Evolutionary conservation across 768 basidiomycete genomes (phyloP), one percentile per base, ranked within the genome.

Genomic region (Exidia glandulosa): DNA sequence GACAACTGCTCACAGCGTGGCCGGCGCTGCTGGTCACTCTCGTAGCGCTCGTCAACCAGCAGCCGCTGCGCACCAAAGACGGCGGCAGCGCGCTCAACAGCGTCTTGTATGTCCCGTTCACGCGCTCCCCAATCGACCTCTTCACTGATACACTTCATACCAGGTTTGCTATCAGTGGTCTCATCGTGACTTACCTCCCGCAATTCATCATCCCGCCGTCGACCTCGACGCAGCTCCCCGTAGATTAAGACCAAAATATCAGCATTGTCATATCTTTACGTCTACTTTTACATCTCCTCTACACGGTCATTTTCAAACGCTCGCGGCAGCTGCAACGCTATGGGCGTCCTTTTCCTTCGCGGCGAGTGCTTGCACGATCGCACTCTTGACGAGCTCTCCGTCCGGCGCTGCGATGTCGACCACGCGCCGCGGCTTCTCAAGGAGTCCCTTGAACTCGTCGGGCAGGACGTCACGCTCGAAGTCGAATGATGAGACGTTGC

Each of bases 391-490:
- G 57, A 91, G 73, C 54, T 83, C 84, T 10, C 85, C 77, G 45
- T 88, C 83, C 2, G 87, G 77, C 2, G 77, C 79, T 54, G 85
- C 80, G 56, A 94, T 88, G 57, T 87, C 81, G 54, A 90, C 81
- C 2, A 97, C 90, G 37, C 86, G 77, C 62, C 86, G 84, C 69
- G 88, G 80, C 66, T 83, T 85, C 55, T 87, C 80, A 57, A 94
- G 76, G 32, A 98, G 74, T 1, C 90, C 88, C 30, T 81, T 79
- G 67, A 99, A 92, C 69, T 95, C 90, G 2, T 78, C 71, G 0
- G 94, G 94, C 37, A 94, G 78, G 9, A 95, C 87, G 63, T 91
- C 85, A 36, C 78, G 76, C 62, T 88, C 83, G 65, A 96, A 94
- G 72, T 90, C 72, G 76, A 94, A 92, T 10, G 72, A 64, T 31